Evolutionary conservation across 306 rosid genomes (phyloP), one percentile per base, ranked within the genome.

Genomic region (Cyclanthera cordifolia): DNA sequence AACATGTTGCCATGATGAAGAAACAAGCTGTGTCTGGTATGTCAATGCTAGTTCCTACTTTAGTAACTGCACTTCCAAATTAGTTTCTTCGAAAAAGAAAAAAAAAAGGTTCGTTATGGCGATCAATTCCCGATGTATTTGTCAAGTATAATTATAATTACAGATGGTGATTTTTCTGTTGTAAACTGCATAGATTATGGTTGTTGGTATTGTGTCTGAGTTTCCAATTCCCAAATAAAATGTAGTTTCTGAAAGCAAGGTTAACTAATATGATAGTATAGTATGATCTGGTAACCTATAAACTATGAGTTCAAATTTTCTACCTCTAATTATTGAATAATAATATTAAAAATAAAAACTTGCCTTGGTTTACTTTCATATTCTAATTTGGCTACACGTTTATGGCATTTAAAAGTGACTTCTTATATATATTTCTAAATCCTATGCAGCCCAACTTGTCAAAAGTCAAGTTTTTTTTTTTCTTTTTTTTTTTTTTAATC

Each of bases 1-100:
- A 85, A 69, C 96, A 89, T 19, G 76, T 70, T 37, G 77, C 84
- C 27, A 82, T 74, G 89, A 60, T 70, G 76, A 79, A 79, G 79
- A 86, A 78, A 78, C 79, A 58, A 41, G 74, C 69, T 43, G 39
- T 19, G 4, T 65, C 70, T 65, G 70, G 70, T 43, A 65, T 41
- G 52, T 6, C 70, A 43, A 65, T 65, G 53, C 13, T 43, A 65
- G 70, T 15, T 45, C 39, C 53, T 34, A 7, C 41, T 34, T 6
- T 34, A 34, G 41, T 34, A 39, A 63, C 69, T 63, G 69, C 69
- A 65, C 39, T 65, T 65, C 52, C 53, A 43, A 65, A 41, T 45
- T 65, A 65, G 70, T 63, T 43, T 21, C n/a, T 5, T 43, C 2
- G 12, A 37, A 3, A 12, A n/a, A 34, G 7, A 34, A 28, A 28